Evolutionary conservation across 257 asterid species (phyloP).

Genomic region (Nicotiana otophora): DNA sequence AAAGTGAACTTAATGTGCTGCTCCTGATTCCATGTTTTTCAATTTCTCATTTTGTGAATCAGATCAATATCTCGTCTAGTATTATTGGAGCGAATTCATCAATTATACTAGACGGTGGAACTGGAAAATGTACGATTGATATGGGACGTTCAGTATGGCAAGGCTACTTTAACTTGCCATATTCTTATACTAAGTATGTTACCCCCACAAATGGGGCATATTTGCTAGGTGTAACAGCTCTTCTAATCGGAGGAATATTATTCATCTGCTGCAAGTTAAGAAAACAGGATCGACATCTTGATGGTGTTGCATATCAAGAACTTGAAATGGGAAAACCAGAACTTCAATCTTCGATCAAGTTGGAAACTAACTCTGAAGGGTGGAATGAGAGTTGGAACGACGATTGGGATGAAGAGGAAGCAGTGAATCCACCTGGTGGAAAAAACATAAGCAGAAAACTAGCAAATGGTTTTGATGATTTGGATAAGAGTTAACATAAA

Average conservation of each 20-base stretch:
- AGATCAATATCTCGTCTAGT: constrained; percentile 40
- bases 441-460: neutral
- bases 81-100: constrained; percentile 27
- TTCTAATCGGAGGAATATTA: constrained; percentile 31
- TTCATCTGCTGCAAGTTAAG: constrained; percentile 36
- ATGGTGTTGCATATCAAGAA: constrained; percentile 50
- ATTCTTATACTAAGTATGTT: constrained; percentile 15
- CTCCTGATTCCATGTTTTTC: neutral
- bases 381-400: constrained; percentile 68
- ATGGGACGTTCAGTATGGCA: constrained; percentile 18
- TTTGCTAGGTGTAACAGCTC: constrained; percentile 34
- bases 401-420: constrained; percentile 56
- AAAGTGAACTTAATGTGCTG: neutral
- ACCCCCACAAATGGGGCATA: constrained; percentile 40
- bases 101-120: constrained; percentile 23
- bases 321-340: constrained; percentile 54
- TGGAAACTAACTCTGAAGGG: constrained; percentile 24
- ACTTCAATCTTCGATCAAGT: constrained; percentile 15
- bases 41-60: constrained; percentile 11
- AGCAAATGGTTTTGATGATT: constrained; percentile 14
- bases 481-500: neutral
- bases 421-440: constrained; percentile 17
- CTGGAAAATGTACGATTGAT: constrained; percentile 34
- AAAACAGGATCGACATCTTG: constrained; percentile 27
- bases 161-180: constrained; percentile 7